These are phyloP conservation scores for Trichosporon coremiiforme DNA, from an alignment of 1,284 basidiomycete species.

Conservation along the genomic window DNA sequence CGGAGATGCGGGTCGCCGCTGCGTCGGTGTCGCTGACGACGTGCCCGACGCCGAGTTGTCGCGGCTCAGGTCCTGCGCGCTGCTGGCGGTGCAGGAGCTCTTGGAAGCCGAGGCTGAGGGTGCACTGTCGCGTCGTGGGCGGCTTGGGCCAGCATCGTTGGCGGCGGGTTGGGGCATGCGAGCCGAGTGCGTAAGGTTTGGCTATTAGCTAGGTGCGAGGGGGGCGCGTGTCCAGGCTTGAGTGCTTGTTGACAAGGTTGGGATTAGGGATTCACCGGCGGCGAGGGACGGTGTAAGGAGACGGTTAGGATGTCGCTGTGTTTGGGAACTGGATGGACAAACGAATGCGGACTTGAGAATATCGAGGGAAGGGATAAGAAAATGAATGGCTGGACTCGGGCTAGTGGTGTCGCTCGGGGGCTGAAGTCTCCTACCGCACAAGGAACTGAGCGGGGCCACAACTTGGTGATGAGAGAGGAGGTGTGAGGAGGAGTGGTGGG, in stretches of 20 bases:
- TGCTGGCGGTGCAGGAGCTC: neutral
- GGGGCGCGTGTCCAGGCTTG: neutral
- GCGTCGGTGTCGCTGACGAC: neutral
- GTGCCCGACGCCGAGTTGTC: neutral
- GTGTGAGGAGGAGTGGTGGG: neutral
- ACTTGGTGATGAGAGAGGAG: neutral
- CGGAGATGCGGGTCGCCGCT: slow-evolving; percentile 35
- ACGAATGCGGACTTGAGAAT: neutral
- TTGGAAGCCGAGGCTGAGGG: neutral
- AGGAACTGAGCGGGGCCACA: neutral
- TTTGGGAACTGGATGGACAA: neutral
- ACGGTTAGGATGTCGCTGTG: neutral
- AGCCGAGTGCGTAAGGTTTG: neutral
- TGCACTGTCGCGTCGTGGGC: slow-evolving; percentile 23
- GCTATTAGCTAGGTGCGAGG: neutral
- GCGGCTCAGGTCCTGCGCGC: neutral
- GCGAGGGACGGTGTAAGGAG: neutral
- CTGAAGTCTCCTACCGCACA: neutral
- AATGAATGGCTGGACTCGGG: neutral
- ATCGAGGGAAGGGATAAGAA: neutral
- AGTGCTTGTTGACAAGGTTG: neutral
- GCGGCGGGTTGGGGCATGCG: slow-evolving; percentile 14
- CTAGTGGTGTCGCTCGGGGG: neutral
- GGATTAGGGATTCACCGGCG: neutral
- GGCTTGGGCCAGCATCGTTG: slow-evolving; percentile 29